phyloP scores from a whole-genome alignment of 306 rosid species.

The Amphicarpaea edgeworthii region DNA sequence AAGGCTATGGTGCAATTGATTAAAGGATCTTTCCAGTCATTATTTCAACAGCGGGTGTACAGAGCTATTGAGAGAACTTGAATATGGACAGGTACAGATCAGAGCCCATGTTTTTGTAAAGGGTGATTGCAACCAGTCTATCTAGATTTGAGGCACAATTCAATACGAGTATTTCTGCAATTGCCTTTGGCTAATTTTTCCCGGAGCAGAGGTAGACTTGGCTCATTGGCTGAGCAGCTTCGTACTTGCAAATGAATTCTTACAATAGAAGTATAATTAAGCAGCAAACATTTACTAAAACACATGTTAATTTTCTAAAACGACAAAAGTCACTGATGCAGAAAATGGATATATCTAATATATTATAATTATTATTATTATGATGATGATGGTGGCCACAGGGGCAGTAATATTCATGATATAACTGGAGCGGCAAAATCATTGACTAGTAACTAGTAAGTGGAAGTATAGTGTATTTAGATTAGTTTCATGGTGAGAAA shows the following conservation, averaged over 20 bases:
- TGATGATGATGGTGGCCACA: neutral
- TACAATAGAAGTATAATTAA: constrained; percentile 19
- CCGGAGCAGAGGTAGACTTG: constrained; percentile 28
- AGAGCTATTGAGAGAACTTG: constrained; percentile 46
- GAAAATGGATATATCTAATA: neutral
- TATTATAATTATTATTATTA: too few relatives aligned
- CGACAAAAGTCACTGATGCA: neutral
- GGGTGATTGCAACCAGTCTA: constrained; percentile 46
- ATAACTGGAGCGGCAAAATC: neutral
- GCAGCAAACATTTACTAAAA: constrained; percentile 8
- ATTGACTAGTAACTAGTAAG: too few relatives aligned
- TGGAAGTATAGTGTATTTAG: neutral
- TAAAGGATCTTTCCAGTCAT: constrained; percentile 41
- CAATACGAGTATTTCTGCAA: constrained; percentile 18
- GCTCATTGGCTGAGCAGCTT: constrained; percentile 46
- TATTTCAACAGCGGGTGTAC: constrained; percentile 40
- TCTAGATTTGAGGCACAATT: constrained; percentile 34
- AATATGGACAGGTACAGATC: constrained; percentile 41
- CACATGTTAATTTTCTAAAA: neutral
- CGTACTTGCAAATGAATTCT: constrained; percentile 31
- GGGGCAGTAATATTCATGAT: neutral
- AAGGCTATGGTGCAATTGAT: constrained; percentile 42
- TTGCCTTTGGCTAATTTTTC: constrained; percentile 31
- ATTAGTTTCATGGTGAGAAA: too few relatives aligned
- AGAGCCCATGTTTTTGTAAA: constrained; percentile 48